Conservation (phyloP, 2,329 filamentous ascomycete species). For the Aspergillus brasiliensis region DNA sequence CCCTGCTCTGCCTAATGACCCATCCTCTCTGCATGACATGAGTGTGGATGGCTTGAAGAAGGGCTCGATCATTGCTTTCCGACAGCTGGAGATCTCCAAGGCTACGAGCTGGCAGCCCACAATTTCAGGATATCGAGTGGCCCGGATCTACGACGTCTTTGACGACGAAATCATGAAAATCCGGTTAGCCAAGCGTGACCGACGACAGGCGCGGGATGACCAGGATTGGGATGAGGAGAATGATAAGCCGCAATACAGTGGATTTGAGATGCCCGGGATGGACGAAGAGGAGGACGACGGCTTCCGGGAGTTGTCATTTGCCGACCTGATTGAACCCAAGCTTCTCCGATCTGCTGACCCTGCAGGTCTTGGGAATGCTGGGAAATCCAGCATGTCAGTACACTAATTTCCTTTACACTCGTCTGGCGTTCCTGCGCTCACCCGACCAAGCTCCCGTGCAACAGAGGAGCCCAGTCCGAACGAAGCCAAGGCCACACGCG, state of each 20-base stretch:
- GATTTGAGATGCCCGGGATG: constrained; percentile 73
- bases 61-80: constrained; percentile 49
- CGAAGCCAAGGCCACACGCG: neutral
- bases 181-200: constrained; percentile 69
- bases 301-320: constrained; percentile 60
- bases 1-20: constrained; percentile 57
- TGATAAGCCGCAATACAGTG: constrained; percentile 72
- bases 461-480: constrained; percentile 20
- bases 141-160: constrained; percentile 60
- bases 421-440: constrained; percentile 30
- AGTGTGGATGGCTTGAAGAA: constrained; percentile 33
- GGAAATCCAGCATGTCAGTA: constrained; percentile 44
- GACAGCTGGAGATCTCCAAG: constrained; percentile 50
- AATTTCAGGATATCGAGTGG: constrained; percentile 63
- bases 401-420: constrained; percentile 31
- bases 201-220: constrained; percentile 53
- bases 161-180: constrained; percentile 61
- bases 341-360: constrained; percentile 55
- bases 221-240: constrained; percentile 58
- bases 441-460: constrained; percentile 33
- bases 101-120: constrained; percentile 50
- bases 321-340: constrained; percentile 68
- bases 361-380: constrained; percentile 28
- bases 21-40: constrained; percentile 61
- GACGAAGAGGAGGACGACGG: constrained; percentile 63